These are phyloP conservation scores for Sisymbrium altissimum DNA, from an alignment of 345 rosid genomes.

Conservation along the genomic window DNA sequence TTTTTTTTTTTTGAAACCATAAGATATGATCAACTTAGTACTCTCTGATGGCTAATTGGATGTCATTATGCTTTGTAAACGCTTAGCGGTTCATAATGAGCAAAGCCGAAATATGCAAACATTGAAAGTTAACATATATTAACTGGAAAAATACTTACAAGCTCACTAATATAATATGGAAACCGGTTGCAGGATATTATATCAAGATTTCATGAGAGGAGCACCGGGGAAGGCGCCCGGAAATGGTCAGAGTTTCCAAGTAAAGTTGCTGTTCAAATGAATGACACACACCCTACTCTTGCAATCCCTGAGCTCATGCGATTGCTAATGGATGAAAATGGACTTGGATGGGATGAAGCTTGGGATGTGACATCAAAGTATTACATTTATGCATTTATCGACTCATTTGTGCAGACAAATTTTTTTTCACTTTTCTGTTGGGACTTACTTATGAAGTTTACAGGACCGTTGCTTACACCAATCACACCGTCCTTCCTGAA, in stretches of 20 bases:
- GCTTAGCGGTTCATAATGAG: too few species aligned
- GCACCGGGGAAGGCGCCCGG: conserved; percentile 46
- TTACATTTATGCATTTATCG: not conserved
- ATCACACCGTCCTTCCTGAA: conserved; percentile 99
- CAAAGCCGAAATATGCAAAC: too few species aligned
- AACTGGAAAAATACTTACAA: not conserved
- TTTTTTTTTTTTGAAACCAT: not conserved
- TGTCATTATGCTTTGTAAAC: too few species aligned
- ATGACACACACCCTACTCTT: conserved; percentile 98
- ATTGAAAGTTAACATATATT: not conserved
- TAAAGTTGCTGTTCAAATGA: conserved; percentile 89
- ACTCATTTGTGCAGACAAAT: not conserved
- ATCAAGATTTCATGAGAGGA: conserved; percentile 78
- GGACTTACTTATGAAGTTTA: conserved; percentile 18
- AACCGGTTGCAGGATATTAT: conserved; percentile 71
- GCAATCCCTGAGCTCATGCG: conserved; percentile 98
- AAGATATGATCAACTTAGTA: too few species aligned
- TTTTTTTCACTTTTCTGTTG: not conserved
- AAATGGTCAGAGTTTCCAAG: conserved; percentile 88
- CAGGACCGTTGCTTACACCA: conserved; percentile 93
- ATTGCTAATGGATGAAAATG: conserved; percentile 80
- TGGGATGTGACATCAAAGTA: conserved; percentile 89
- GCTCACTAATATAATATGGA: conserved; percentile 1
- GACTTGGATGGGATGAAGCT: conserved; percentile 98
- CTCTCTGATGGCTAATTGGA: too few species aligned